phyloP scores from a whole-genome alignment of 2,329 filamentous ascomycete genomes.

The Aspergillus latus region DNA sequence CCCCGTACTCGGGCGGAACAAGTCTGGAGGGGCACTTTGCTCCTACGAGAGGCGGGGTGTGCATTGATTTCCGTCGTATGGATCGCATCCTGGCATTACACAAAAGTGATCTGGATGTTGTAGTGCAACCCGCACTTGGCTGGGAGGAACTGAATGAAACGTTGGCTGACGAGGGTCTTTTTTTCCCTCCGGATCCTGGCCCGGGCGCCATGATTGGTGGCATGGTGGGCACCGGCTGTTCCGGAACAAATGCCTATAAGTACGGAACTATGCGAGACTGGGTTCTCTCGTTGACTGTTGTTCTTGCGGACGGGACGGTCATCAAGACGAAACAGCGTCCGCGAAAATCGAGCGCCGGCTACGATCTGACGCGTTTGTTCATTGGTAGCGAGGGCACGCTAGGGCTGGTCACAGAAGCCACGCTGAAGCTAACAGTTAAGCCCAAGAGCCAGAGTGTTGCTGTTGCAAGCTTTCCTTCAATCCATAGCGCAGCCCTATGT shows the following conservation, averaged over 20 bases:
- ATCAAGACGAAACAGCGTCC: slow-evolving; percentile 87
- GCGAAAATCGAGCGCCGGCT: slow-evolving; percentile 85
- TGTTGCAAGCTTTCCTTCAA: slow-evolving; percentile 63
- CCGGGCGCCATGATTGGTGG: slow-evolving; percentile 91
- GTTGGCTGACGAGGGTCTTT: slow-evolving; percentile 70
- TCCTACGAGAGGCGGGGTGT: slow-evolving; percentile 77
- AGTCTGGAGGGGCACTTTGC: slow-evolving; percentile 88
- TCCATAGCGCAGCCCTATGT: slow-evolving; percentile 74
- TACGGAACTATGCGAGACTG: slow-evolving; percentile 96
- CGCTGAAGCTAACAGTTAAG: slow-evolving; percentile 78
- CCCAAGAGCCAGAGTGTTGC: slow-evolving; percentile 80
- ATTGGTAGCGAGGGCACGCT: slow-evolving; percentile 90
- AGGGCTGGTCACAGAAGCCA: slow-evolving; percentile 87
- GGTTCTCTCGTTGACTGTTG: slow-evolving; percentile 83
- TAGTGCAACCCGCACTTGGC: slow-evolving; percentile 77
- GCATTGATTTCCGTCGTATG: slow-evolving; percentile 84
- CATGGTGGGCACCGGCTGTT: slow-evolving; percentile 54
- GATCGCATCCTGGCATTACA: slow-evolving; percentile 75
- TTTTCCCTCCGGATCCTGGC: slow-evolving; percentile 90
- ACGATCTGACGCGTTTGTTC: slow-evolving; percentile 86
- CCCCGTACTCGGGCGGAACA: slow-evolving; percentile 83
- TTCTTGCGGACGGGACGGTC: slow-evolving; percentile 84
- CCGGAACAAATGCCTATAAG: slow-evolving; percentile 83
- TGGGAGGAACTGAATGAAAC: slow-evolving; percentile 85
- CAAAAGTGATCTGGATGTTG: slow-evolving; percentile 72